Conservation (phyloP, 805 yeast genomes). For the Candida cerambycidarum region DNA sequence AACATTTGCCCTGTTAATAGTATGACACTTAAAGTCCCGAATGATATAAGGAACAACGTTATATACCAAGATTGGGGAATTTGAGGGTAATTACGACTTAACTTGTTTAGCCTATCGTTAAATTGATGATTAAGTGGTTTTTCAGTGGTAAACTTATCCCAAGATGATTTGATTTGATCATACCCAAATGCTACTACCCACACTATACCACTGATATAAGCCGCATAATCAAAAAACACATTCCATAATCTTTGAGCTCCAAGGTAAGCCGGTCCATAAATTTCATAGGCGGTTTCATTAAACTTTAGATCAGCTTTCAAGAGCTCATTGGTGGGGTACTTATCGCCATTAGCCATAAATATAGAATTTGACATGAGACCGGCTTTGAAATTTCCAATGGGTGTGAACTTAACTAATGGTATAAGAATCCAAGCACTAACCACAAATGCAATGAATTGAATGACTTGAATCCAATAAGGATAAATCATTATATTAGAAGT, state of each 20-base stretch:
- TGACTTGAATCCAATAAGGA: constrained; percentile 53
- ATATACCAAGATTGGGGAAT: constrained; percentile 48
- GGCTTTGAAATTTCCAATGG: constrained; percentile 24
- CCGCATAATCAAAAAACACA: constrained; percentile 54
- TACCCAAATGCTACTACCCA: constrained; percentile 46
- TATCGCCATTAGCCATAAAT: constrained; percentile 34
- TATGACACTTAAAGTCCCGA: constrained; percentile 31
- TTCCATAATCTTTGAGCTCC: constrained; percentile 53
- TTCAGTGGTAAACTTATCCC: constrained; percentile 4
- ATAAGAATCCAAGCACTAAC: constrained; percentile 49
- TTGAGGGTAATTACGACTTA: constrained; percentile 37
- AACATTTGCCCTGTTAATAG: constrained; percentile 33
- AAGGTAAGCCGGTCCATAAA: constrained; percentile 45
- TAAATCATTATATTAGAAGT: constrained; percentile 49
- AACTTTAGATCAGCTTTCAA: constrained; percentile 40
- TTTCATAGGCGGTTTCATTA: constrained; percentile 46
- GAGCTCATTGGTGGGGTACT: constrained; percentile 43
- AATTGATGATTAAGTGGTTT: constrained; percentile 17
- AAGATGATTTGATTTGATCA: constrained; percentile 21
- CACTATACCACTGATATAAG: constrained; percentile 47
- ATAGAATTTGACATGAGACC: constrained; percentile 51
- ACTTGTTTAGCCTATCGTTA: constrained; percentile 45
- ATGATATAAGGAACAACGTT: constrained; percentile 34
- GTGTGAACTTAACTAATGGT: constrained; percentile 49
- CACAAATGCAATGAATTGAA: constrained; percentile 48